Evolutionary conservation across 2,329 filamentous ascomycete genomes (phyloP).

Genomic region (Penicillium digitatum): DNA sequence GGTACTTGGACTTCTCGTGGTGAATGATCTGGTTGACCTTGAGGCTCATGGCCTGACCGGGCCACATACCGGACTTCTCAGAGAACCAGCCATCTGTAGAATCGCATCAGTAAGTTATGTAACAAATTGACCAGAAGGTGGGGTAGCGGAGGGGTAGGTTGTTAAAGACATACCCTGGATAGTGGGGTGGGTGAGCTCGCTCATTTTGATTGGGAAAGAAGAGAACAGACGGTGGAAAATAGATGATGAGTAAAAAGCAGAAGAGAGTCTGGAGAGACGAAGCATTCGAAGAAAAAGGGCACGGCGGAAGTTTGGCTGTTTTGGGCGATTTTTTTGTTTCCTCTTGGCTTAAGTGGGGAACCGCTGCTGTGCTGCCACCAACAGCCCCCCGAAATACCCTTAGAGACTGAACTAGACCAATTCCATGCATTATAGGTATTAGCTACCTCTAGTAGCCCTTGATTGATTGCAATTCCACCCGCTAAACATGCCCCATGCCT

Average conservation of each 20-base stretch:
- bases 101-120: constrained; percentile 13
- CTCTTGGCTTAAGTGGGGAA: constrained; percentile 18
- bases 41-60: constrained; percentile 97
- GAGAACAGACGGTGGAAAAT: constrained; percentile 16
- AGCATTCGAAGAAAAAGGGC: constrained; percentile 24
- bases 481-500: background rate
- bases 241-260: constrained; percentile 14
- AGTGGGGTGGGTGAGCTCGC: constrained; percentile 69
- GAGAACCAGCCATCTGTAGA: constrained; percentile 96
- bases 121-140: constrained; percentile 12
- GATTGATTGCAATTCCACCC: background rate
- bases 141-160: constrained; percentile 9
- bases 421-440: background rate
- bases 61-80: constrained; percentile 99
- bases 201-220: constrained; percentile 51
- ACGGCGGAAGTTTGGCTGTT: constrained; percentile 26
- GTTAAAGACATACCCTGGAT: constrained; percentile 60
- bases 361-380: constrained; percentile 7
- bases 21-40: constrained; percentile 96
- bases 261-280: constrained; percentile 21
- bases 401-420: background rate
- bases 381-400: background rate
- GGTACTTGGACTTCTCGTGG: constrained; percentile 99
- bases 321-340: constrained; percentile 21
- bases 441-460: background rate